phyloP scores from a whole-genome alignment of 805 yeast species.

The Saturnispora saitoi region DNA sequence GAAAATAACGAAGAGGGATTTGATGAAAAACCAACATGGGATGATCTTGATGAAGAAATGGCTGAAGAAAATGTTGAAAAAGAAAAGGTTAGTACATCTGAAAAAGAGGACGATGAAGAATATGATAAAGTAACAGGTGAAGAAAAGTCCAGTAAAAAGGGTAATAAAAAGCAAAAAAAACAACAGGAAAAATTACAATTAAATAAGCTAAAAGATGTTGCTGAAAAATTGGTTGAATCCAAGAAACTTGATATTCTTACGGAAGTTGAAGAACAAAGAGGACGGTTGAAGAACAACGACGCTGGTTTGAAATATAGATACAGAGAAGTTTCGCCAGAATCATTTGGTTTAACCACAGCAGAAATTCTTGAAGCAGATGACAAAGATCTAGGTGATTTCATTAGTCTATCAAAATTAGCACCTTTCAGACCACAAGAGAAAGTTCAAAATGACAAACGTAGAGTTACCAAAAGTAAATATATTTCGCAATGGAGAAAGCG shows the following conservation, averaged over 20 bases:
- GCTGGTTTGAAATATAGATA: constrained; percentile 45
- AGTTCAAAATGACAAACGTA: constrained; percentile 69
- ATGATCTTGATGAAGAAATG: constrained; percentile 37
- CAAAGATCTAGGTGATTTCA: constrained; percentile 68
- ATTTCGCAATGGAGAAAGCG: constrained; percentile 84
- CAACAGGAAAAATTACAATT: constrained; percentile 53
- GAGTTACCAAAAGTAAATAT: constrained; percentile 73
- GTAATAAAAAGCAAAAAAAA: constrained; percentile 38
- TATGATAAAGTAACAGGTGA: too few species aligned
- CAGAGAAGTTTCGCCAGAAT: constrained; percentile 91
- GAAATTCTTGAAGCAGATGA: constrained; percentile 92
- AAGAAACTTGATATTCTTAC: constrained; percentile 59
- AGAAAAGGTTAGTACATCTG: constrained; percentile 22
- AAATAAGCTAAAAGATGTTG: constrained; percentile 51
- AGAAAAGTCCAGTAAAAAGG: constrained; percentile 29
- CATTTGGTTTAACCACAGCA: constrained; percentile 75
- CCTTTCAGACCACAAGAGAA: constrained; percentile 77
- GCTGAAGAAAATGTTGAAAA: constrained; percentile 25
- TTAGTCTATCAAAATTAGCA: constrained; percentile 87
- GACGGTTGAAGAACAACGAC: constrained; percentile 41
- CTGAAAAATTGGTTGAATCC: constrained; percentile 70
- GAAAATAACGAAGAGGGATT: constrained; percentile 36
- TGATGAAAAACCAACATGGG: constrained; percentile 53
- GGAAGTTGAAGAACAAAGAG: constrained; percentile 57
- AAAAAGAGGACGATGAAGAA: constrained; percentile 35